Percentiles rank a stretch among this genome's conserved stretches.
These are phyloP conservation scores for Neurospora crassa DNA, from an alignment of 2,329 filamentous ascomycete species.

Conservation along the genomic window DNA sequence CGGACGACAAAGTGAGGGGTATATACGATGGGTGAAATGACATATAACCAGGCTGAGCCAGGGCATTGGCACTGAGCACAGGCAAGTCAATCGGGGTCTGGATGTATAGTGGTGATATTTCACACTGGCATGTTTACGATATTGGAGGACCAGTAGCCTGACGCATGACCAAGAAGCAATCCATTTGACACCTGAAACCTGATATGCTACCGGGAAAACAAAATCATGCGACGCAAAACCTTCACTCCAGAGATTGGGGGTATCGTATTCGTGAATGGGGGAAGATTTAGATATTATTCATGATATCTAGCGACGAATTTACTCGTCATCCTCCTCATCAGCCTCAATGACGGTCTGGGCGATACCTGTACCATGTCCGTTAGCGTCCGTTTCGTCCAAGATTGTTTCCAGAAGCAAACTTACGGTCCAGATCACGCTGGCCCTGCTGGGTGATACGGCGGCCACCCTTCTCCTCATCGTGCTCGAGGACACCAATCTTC, in stretches of 20 bases:
- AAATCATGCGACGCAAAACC: constrained; percentile 15
- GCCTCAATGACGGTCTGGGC: constrained; percentile 71
- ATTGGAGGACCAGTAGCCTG: background rate
- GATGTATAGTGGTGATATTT: background rate
- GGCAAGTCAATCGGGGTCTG: background rate
- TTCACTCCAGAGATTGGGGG: constrained; percentile 1
- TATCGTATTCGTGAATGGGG: background rate
- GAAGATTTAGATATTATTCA: constrained; percentile 1
- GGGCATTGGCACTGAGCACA: background rate
- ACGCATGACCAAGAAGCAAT: constrained; percentile 20
- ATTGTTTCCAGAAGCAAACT: constrained; percentile 16
- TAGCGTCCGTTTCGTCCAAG: background rate
- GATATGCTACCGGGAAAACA: constrained; percentile 28
- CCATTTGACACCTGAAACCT: constrained; percentile 22
- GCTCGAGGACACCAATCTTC: constrained; percentile 98
- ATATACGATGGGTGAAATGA: background rate
- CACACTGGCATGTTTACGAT: background rate
- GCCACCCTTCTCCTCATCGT: constrained; percentile 97
- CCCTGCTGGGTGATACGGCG: constrained; percentile 96
- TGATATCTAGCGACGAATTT: constrained; percentile 26
- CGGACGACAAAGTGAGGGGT: background rate
- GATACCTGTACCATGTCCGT: constrained; percentile 42
- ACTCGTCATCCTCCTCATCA: constrained; percentile 61
- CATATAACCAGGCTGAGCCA: no score
- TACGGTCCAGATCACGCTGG: constrained; percentile 96